Base-by-base conservation (phyloP, 2,329 filamentous ascomycete genomes). In the Coniochaeta hoffmannii region DNA sequence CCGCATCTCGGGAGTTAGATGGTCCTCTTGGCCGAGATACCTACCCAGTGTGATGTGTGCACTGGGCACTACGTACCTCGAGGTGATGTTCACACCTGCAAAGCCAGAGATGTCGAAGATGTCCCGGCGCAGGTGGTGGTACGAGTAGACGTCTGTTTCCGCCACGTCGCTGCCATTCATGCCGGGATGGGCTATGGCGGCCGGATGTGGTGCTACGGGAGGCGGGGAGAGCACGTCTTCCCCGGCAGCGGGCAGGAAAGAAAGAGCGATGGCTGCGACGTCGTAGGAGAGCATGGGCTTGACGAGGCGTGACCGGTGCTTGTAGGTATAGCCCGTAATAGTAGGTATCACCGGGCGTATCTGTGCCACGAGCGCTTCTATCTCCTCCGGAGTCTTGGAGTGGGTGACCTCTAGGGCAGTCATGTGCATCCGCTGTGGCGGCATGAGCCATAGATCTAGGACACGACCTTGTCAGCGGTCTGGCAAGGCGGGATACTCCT, bases 31-130 rank as follows among this genome's bases (percentile, higher is more conserved):
- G 10, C 77, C 79, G 44, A 96, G 79, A 67, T 94, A 97, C 3
- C 93, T 79, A 0, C 82, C 92, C 56, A 97, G 81, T 0, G 93
- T 97, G 65, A 97, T 81, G 73, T 97, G 93, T 15, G 90, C 90
- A 50, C 88, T 93, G 1, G 92, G 92, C 2, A 96, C 90, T 24
- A 92, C 85, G 68, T 97, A 97, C 56, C 93, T 79, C 53, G 88
- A 89, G 22, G 79, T 86, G 32, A 96, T 79, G 15, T 79, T 72
- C n/a, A 93, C 75, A 1, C 88, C 89, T 0, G 83, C 78, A 3
- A 73, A 73, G 49, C 76, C 73, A 3, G 83, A 80, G 26, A 83
- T 73, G 51, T 80, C 75, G 67, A 86, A 94, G 12, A 95, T 68
- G 66, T 96, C 90, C 4, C 87, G 80, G 2, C 93, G 85, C 9